These are phyloP conservation scores for Cystobasidium slooffiae DNA, from an alignment of 1,284 basidiomycete species.

Conservation along the genomic window DNA sequence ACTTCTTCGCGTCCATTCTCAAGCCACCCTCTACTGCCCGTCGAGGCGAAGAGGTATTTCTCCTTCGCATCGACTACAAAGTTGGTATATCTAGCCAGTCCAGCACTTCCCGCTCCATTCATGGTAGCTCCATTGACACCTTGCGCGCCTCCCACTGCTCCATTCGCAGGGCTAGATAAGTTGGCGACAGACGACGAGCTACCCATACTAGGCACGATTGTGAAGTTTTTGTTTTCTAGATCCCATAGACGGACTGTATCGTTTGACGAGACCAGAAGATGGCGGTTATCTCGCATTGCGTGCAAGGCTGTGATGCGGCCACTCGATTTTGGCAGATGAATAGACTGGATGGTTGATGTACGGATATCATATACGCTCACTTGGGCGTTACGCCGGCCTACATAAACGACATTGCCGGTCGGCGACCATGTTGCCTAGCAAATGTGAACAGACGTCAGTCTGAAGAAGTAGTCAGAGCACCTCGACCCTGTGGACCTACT, in stretches of 20 bases:
- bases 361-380: constrained; percentile 95
- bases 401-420: constrained; percentile 84
- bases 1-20: constrained; percentile 40
- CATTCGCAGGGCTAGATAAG: background rate
- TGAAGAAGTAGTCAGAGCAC: background rate
- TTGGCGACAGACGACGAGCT: background rate
- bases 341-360: constrained; percentile 61
- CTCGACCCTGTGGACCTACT: background rate
- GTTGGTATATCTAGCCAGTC: background rate
- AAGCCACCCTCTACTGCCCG: constrained; percentile 29
- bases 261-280: constrained; percentile 75
- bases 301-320: constrained; percentile 89
- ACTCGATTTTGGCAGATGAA: constrained; percentile 79
- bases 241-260: constrained; percentile 97
- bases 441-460: constrained; percentile 3
- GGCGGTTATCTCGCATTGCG: constrained; percentile 84
- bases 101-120: background rate
- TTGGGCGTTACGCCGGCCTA: constrained; percentile 85
- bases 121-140: background rate
- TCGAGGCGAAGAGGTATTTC: constrained; percentile 36
- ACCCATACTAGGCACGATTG: constrained; percentile 9
- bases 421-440: constrained; percentile 89
- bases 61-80: constrained; percentile 25
- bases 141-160: background rate
- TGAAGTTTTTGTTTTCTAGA: constrained; percentile 45